Evolutionary conservation across 2,329 filamentous ascomycete species (phyloP).

Genomic region (Calonectria pseudoreteaudii): DNA sequence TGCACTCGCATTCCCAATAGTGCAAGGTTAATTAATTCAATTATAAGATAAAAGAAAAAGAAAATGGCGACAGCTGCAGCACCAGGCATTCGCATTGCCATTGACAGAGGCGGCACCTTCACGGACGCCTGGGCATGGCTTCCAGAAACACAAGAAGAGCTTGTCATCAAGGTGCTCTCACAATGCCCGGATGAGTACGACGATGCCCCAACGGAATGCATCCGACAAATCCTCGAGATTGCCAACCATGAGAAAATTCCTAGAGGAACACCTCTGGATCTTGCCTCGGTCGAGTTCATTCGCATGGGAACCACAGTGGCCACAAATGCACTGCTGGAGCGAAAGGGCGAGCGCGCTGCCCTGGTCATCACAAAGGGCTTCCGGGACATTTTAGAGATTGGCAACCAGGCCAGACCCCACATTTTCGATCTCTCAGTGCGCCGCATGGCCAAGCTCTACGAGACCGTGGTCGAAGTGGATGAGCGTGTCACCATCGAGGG

Average conservation of each 20-base stretch:
- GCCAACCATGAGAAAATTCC: neutral
- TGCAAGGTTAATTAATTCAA: neutral
- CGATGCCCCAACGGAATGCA: slow-evolving; percentile 17
- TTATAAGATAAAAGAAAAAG: neutral
- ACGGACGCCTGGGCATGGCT: slow-evolving; percentile 22
- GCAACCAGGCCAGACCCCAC: slow-evolving; percentile 77
- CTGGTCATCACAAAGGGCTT: slow-evolving; percentile 76
- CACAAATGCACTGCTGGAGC: slow-evolving; percentile 78
- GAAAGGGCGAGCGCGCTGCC: slow-evolving; percentile 77
- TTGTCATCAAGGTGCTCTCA: slow-evolving; percentile 24
- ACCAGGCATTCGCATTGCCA: slow-evolving; percentile 30
- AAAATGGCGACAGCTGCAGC: neutral
- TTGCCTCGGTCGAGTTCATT: slow-evolving; percentile 69
- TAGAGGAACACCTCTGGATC: neutral
- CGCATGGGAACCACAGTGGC: slow-evolving; percentile 82
- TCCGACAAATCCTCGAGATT: slow-evolving; percentile 11
- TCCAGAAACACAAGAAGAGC: slow-evolving; percentile 6
- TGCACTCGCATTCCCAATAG: neutral
- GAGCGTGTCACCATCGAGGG: slow-evolving; percentile 79
- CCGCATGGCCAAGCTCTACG: slow-evolving; percentile 75
- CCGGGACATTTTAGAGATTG: slow-evolving; percentile 76
- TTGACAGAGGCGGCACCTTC: slow-evolving; percentile 35
- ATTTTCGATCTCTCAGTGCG: slow-evolving; percentile 78
- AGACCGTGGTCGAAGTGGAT: slow-evolving; percentile 75
- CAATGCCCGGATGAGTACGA: slow-evolving; percentile 14